Evolutionary conservation across 2,329 filamentous ascomycete genomes (phyloP), one percentile per base, ranked within the genome.

Genomic region (Diplodia seriata): DNA sequence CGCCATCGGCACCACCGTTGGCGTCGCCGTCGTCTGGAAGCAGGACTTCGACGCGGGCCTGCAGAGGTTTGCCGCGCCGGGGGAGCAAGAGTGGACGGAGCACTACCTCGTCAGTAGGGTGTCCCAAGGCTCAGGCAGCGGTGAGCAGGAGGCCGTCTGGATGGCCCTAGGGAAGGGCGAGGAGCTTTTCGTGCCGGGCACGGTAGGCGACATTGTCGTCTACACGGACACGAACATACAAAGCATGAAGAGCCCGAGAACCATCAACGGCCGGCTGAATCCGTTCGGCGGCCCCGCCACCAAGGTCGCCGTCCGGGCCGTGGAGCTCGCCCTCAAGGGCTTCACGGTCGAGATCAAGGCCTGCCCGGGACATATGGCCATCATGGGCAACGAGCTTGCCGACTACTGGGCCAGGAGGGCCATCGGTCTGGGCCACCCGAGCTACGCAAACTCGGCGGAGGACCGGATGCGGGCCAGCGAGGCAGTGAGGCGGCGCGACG

Each of bases 81-180:
- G 54, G 6, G 54, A 57, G 23, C 54, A 57, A 18, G 54, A 57
- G 26, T 57, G 54, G 54, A 23, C 18, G 53, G 29, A 55, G 29
- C 4, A 20, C 18, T 20, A 20, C n/a, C 2, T n/a, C 43, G 7
- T 4, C 43, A 47, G 43, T 20, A 11, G 8, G 2, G 4, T 3
- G 18, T 3, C 18, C 18, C 20, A 2, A 7, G 18, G 8, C 18
- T 20, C 43, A 2, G n/a, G n/a, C 18, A 20, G n/a, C 6, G 43
- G 43, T 7, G 43, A 55, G 53, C 6, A 18, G 14, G 53, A 55
- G 8, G 53, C 14, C 8, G 18, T 33, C 18, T 18, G 8, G 6
- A 12, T 6, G 4, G 54, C 33, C 0, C 36, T 57, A 7, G 9
- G 29, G 5, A 8, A 26, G 33, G 54, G n/a, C 4, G 54, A 57